Evolutionary conservation across 2,329 filamentous ascomycete species (phyloP).

Genomic region (Penicillium nordicum): DNA sequence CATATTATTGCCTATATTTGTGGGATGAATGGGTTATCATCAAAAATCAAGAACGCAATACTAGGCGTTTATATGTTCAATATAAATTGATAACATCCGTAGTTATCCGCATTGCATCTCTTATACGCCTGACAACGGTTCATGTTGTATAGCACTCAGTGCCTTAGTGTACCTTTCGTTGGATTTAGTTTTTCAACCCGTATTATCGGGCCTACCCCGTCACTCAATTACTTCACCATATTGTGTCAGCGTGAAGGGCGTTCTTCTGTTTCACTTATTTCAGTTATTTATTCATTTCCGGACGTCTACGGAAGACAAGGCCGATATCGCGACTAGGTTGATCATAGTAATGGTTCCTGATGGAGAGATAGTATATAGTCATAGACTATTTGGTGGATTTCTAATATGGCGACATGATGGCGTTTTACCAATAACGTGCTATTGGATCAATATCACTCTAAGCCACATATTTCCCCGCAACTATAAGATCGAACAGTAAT

Average conservation of each 20-base stretch:
- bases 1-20: too few relatives aligned
- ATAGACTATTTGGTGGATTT: not conserved
- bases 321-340: not conserved
- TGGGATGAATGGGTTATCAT: too few relatives aligned
- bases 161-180: too few relatives aligned
- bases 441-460: not conserved
- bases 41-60: too few relatives aligned
- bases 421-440: slow-evolving; percentile 1
- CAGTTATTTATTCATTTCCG: not conserved
- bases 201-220: not conserved
- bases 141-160: too few relatives aligned
- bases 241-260: not conserved
- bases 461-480: not conserved
- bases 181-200: not conserved
- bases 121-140: too few relatives aligned
- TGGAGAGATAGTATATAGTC: too few relatives aligned
- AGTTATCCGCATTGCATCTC: too few relatives aligned
- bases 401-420: slow-evolving; percentile 7
- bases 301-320: not conserved
- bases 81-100: too few relatives aligned
- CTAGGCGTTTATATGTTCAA: too few relatives aligned
- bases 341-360: not conserved
- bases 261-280: not conserved
- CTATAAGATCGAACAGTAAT: not conserved
- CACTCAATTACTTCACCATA: not conserved